Percentiles rank a stretch among this genome's conserved stretches.
Conservation (phyloP, 2,329 filamentous ascomycete species). For the Xylaria sp. region DNA sequence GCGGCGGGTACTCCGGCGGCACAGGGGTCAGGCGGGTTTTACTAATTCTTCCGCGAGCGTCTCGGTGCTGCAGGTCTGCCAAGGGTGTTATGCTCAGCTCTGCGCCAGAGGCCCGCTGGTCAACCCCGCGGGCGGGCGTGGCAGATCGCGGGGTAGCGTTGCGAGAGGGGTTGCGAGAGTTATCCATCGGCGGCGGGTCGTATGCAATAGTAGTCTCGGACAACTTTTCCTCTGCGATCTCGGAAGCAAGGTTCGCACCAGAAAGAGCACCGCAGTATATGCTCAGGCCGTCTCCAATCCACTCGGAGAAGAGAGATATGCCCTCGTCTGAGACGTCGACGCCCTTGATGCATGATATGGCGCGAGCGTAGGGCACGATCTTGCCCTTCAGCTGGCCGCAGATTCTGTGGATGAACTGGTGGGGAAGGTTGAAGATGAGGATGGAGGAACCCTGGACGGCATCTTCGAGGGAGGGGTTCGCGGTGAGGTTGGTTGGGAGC, state of each 20-base stretch:
- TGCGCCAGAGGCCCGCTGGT: constrained; percentile 59
- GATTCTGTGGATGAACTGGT: constrained; percentile 92
- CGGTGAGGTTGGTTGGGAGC: constrained; percentile 84
- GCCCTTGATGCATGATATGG: constrained; percentile 98
- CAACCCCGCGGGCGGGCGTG: constrained; percentile 62
- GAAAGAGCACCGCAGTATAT: constrained; percentile 98
- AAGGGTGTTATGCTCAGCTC: constrained; percentile 65
- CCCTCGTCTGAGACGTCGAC: constrained; percentile 90
- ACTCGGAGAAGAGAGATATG: constrained; percentile 91
- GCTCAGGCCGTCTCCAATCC: constrained; percentile 87
- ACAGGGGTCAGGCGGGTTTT: constrained; percentile 79
- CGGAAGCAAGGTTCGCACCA: constrained; percentile 94
- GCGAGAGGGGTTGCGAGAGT: constrained; percentile 76
- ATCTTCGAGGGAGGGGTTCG: constrained; percentile 82
- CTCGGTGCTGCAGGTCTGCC: constrained; percentile 71
- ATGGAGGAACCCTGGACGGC: constrained; percentile 87
- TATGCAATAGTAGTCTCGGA: constrained; percentile 98
- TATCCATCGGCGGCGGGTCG: constrained; percentile 87
- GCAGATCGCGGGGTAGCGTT: constrained; percentile 58
- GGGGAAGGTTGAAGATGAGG: constrained; percentile 94
- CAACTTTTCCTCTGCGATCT: constrained; percentile 96
- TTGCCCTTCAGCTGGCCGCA: constrained; percentile 87
- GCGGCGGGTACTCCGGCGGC: constrained; percentile 83
- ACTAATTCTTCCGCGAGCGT: constrained; percentile 73
- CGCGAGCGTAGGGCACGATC: constrained; percentile 90